These are phyloP conservation scores for Scutellaria baicalensis DNA, from an alignment of 257 asterid genomes.

Conservation along the genomic window DNA sequence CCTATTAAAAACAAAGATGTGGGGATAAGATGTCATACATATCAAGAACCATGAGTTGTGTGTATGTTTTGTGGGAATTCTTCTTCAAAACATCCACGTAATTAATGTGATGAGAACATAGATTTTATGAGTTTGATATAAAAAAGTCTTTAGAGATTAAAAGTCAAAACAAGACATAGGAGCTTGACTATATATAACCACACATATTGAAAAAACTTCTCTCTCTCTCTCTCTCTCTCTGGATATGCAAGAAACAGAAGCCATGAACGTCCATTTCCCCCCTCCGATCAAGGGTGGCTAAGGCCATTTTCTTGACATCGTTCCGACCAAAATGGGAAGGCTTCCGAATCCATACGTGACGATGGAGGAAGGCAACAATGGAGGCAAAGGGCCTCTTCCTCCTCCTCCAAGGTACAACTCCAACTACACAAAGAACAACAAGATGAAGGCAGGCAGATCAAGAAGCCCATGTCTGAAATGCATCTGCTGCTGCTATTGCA, in stretches of 20 bases:
- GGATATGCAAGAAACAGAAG: no score
- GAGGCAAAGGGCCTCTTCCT: background rate
- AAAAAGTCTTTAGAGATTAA: background rate
- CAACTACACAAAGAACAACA: background rate
- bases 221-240: no score
- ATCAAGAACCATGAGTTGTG: no score
- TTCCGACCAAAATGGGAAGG: background rate
- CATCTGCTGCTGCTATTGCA: conserved; percentile 39
- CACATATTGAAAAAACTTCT: no score
- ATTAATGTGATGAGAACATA: no score
- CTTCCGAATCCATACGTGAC: background rate
- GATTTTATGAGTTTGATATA: no score
- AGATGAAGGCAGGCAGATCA: background rate
- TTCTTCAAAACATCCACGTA: no score
- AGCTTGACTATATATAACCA: background rate
- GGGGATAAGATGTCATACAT: no score
- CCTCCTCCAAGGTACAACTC: conserved; percentile 1
- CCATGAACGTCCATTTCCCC: no score
- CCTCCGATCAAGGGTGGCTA: background rate
- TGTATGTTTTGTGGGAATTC: no score
- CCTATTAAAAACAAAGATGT: no score
- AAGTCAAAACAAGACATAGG: background rate
- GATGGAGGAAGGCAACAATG: background rate
- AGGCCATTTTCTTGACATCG: no score
- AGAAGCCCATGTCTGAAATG: conserved; percentile 5